A percentile compares a stretch with the other conserved stretches of the same genome.
Evolutionary conservation across 192 early-diverging fungal species (phyloP).

Genomic region (Backusella parvicylindrica): DNA sequence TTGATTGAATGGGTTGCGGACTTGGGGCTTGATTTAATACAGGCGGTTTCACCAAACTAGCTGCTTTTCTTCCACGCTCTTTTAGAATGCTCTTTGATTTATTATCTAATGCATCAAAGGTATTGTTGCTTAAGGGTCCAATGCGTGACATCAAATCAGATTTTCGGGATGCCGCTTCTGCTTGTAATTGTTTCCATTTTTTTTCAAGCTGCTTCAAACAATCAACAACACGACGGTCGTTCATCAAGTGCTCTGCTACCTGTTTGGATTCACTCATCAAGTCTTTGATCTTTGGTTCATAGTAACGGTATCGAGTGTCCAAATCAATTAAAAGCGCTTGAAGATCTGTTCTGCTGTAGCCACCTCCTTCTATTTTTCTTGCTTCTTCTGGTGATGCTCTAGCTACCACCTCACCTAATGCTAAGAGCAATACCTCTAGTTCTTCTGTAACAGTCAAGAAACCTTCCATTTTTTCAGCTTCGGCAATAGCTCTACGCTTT

Average conservation of each 20-base stretch:
- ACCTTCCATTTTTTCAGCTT: constrained; percentile 31
- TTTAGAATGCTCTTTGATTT: neutral
- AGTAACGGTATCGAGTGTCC: constrained; percentile 40
- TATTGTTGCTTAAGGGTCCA: neutral
- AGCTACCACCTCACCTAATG: constrained; percentile 37
- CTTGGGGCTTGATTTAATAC: neutral
- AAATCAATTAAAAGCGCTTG: constrained; percentile 39
- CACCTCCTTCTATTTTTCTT: neutral
- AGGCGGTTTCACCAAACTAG: neutral
- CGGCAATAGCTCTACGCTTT: constrained; percentile 29
- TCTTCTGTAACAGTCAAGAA: constrained; percentile 38
- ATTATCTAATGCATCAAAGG: neutral
- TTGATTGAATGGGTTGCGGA: neutral
- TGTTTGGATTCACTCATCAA: constrained; percentile 27
- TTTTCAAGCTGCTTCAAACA: constrained; percentile 35
- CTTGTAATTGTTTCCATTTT: constrained; percentile 47
- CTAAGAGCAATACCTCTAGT: constrained; percentile 34
- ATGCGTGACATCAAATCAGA: constrained; percentile 30
- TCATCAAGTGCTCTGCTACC: constrained; percentile 18
- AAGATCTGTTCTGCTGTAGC: constrained; percentile 24
- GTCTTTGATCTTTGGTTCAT: constrained; percentile 36
- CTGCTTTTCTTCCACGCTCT: neutral
- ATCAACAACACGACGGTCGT: constrained; percentile 42
- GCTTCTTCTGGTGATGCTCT: constrained; percentile 12
- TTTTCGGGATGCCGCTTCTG: constrained; percentile 36